Evolutionary conservation across 2,329 filamentous ascomycete genomes (phyloP).

Genomic region (Hymenoscyphus salicellus): DNA sequence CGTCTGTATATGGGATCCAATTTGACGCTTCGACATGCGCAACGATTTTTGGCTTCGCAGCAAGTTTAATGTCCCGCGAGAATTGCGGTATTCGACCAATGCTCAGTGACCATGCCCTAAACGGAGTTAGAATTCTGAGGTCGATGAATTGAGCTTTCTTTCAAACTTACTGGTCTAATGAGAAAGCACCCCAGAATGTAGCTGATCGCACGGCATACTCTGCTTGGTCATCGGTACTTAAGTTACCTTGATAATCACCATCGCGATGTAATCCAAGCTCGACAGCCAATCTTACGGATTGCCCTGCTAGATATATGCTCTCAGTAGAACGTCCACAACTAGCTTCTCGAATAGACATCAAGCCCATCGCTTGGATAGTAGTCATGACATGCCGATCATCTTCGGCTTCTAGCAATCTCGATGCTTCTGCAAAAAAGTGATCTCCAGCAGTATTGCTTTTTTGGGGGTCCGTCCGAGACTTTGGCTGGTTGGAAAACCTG

Average conservation of each 20-base stretch:
- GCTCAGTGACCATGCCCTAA: slow-evolving; percentile 63
- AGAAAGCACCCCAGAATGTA: slow-evolving; percentile 51
- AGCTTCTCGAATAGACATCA: slow-evolving; percentile 73
- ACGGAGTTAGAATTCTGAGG: background rate
- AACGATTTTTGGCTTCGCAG: slow-evolving; percentile 59
- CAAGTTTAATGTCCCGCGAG: slow-evolving; percentile 54
- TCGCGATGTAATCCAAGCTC: slow-evolving; percentile 38
- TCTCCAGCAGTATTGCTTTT: slow-evolving; percentile 67
- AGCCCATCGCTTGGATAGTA: slow-evolving; percentile 70
- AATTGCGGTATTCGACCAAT: slow-evolving; percentile 60
- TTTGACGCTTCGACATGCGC: slow-evolving; percentile 60
- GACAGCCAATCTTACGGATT: slow-evolving; percentile 68
- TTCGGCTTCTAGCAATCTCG: slow-evolving; percentile 58
- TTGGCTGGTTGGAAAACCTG: slow-evolving; percentile 65
- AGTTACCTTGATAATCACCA: background rate
- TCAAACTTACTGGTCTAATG: slow-evolving; percentile 58
- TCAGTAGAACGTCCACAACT: slow-evolving; percentile 70
- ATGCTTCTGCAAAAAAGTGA: slow-evolving; percentile 69
- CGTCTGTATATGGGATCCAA: slow-evolving; percentile 36
- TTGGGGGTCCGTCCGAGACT: slow-evolving; percentile 58
- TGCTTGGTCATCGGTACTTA: slow-evolving; percentile 43
- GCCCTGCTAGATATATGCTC: slow-evolving; percentile 69
- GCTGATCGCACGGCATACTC: slow-evolving; percentile 49
- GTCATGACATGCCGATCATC: slow-evolving; percentile 60
- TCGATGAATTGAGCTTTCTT: background rate